Conservation (phyloP, 805 yeast genomes). For the Wickerhamiella hasegawae region DNA sequence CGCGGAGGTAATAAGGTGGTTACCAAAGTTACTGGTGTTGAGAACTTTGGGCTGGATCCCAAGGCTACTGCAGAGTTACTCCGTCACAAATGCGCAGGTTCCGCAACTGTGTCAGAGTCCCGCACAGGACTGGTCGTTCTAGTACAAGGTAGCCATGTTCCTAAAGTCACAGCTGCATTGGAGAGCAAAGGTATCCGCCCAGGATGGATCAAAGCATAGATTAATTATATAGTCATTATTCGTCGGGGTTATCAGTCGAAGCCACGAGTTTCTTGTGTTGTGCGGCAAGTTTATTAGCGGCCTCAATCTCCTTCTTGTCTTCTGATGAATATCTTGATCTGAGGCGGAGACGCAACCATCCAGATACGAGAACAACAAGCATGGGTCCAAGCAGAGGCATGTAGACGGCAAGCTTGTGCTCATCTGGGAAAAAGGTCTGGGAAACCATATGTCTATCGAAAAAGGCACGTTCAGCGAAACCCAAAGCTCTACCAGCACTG, state of each 20-base stretch:
- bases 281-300: conserved; percentile 1
- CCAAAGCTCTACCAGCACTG: conserved; percentile 36
- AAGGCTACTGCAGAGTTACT: conserved; percentile 51
- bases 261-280: not conserved
- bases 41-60: conserved; percentile 47
- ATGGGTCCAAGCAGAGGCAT: conserved; percentile 83
- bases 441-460: conserved; percentile 92
- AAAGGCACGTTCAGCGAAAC: conserved; percentile 58
- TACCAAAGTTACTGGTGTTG: conserved; percentile 58
- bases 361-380: conserved; percentile 35
- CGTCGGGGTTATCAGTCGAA: too few relatives aligned
- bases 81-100: conserved; percentile 74
- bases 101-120: conserved; percentile 42
- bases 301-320: conserved; percentile 1
- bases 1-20: conserved; percentile 70
- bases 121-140: conserved; percentile 51
- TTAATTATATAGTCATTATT: not conserved
- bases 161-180: conserved; percentile 32
- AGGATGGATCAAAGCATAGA: conserved; percentile 34
- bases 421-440: conserved; percentile 88
- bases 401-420: conserved; percentile 88
- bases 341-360: conserved; percentile 13
- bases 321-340: not conserved
- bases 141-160: conserved; percentile 81
- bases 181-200: conserved; percentile 32